Evolutionary conservation across 306 rosid species (phyloP).

Genomic region (Mucuna pruriens): DNA sequence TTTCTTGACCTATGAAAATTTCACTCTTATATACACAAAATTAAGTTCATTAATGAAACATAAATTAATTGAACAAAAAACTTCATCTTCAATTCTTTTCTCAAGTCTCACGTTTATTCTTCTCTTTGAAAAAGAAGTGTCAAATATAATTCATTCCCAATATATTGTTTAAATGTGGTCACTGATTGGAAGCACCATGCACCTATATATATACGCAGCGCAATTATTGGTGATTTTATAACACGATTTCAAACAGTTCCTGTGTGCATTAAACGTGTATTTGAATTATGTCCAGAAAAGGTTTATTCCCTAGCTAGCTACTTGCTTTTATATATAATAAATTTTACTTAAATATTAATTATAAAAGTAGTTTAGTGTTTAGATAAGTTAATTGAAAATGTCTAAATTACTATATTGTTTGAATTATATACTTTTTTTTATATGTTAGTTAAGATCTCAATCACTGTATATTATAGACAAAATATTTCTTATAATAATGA

Average conservation of each 20-base stretch:
- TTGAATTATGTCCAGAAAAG: background rate
- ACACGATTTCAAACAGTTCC: background rate
- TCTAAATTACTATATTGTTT: background rate
- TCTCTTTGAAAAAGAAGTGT: background rate
- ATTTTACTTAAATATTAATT: background rate
- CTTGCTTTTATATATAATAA: background rate
- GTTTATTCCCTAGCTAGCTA: background rate
- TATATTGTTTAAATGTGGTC: background rate
- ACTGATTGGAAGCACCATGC: background rate
- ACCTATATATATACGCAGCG: background rate
- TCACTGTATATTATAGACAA: background rate
- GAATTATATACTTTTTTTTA: background rate
- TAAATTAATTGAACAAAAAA: background rate
- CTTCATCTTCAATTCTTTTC: background rate
- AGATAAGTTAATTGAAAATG: background rate
- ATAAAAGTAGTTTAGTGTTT: background rate
- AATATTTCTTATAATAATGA: background rate
- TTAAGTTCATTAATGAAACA: conserved; percentile 1
- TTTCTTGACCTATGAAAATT: background rate
- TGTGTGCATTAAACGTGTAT: background rate
- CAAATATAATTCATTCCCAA: background rate
- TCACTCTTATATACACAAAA: background rate
- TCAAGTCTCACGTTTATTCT: background rate
- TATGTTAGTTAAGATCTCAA: background rate
- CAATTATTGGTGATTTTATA: background rate